Base-by-base conservation (phyloP, 148 eudicot species). In the Rhododendron ovatum region DNA sequence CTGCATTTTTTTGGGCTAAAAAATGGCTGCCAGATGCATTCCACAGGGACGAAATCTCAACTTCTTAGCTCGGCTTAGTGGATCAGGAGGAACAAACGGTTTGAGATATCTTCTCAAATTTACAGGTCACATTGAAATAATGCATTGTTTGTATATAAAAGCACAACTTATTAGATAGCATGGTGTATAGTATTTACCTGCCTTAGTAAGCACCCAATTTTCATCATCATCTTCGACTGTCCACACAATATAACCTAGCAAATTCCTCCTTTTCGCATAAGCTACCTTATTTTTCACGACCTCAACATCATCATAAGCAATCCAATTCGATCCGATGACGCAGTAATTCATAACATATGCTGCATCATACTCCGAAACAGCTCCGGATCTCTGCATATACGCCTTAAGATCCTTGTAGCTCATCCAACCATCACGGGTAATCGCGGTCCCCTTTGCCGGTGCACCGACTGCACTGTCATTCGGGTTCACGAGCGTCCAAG, bases 271-370 rank as follows among this genome's bases (percentile, higher is more conserved):
- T 83, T 75, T 88, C 24, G 89, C 93, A 83, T 91, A 92, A 13
- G 92, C 67, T 85, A 91, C 91, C 89, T 92, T 92, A 61, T 80
- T 85, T 82, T 67, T 86, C n/a, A 92, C 84, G 22, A 91, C 91
- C 50, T 91, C 92, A 7, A 91, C 91, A 78, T 90, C 94, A 45
- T 92, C 92, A 85, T 83, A 92, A 17, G 89, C 91, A 20, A 92
- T 86, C 92, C 94, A 92, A 57, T 83, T 81, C 3, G 91, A 88
- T 50, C 85, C 87, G 78, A 82, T 84, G 1, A 85, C 63, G 51
- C 86, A 85, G 77, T 85, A 90, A 48, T 88, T 92, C 84, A 89
- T 85, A 0, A 90, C 92, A n/a, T 88, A 90, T 1, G 88, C 85
- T 5, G 89, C 81, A 82, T 91, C 89, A 35, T 87, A 92, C 50